Base-by-base conservation (phyloP, 2,329 filamentous ascomycete genomes). In the Parastagonospora nodorum region DNA sequence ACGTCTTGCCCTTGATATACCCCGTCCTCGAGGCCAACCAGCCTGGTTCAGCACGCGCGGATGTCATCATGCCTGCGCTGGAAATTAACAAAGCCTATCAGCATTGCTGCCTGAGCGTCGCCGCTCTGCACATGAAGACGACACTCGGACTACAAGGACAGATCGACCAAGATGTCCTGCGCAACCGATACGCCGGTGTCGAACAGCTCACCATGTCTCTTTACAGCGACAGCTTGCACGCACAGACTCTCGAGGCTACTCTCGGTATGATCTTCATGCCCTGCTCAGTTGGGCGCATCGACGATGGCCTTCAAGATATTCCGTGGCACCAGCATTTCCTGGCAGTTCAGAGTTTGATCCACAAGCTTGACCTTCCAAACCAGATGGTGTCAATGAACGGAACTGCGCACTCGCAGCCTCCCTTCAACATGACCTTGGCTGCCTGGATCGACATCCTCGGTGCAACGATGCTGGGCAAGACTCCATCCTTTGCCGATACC, bases 261-360 rank as follows among this genome's bases (percentile, higher is more conserved):
- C 82, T 97, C 5, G 92, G 90, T 44, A 92, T 97, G 84, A 96
- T 97, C 72, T 94, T 96, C 78, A 95, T 97, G 79, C 91, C 96
- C 71, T 94, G 89, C 77, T 88, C 90, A 24, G 93, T 97, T 58
- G 93, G 93, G 46, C 85, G 90, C 64, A 86, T 88, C 31, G 88
- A 94, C 64, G 91, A 97, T 69, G 84, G 84, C 40, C 84, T 97
- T 19, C 88, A 90, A 12, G 92, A 97, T 71, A 96, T 97, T 63
- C 87, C 92, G 16, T 99, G 94, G 94, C 90, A 93, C 77, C 90
- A 96, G 72, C 94, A 99, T 78, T 97, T 97, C 78, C 89, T 95
- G 73, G 92, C 92, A 3, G 93, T 88, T 15, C 88, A 89, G 61
- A 92, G 87, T 63, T 82, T 97, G 45, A 89, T 96, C 19, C 85